Evolutionary conservation across 805 yeast species (phyloP), one percentile per base, ranked within the genome.

Genomic region (Candida yuanshanica): DNA sequence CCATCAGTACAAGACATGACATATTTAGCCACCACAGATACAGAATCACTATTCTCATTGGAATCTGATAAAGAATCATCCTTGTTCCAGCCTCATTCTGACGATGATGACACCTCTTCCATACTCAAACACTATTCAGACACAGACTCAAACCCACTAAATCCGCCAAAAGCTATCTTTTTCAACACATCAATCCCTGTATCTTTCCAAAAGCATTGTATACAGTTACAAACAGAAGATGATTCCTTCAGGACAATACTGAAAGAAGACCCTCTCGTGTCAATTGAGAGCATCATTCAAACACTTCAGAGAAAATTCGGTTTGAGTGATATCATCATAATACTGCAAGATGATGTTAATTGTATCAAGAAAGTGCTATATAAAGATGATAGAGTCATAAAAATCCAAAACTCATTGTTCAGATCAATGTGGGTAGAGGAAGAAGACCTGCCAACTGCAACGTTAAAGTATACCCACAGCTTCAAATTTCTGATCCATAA

Each of bases 361-460:
- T 43, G 39, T 1, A 14, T 9, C 1, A 41, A 39, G 25, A 43
- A 14, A 21, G 46, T 39, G 6, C 41, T 49, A 1, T 44, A 43
- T 13, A 44, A 45, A 18, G 20, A 33, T 5, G 53, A 47, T 22
- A 31, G 37, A 35, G 39, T 49, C 11, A 32, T 49, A 22, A 39
- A 34, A 24, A 26, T 49, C 5, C 53, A 49, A 26, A 49, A 47
- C 35, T 42, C 31, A 17, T 17, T 49, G 18, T 45, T 47, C 21
- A 45, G 53, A 38, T 25, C 37, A 5, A 41, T 45, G 45, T 49
- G 47, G 48, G 23, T 49, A 4, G 47, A 45, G 3, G 53, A 49
- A 17, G 36, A 44, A 7, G 43, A 44, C 2, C 32, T 49, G 8
- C 49, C 51, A 1, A 41, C 27, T 13, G 53, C 53, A 2, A 41